A percentile compares a stretch with the other conserved stretches of the same genome.
These are phyloP conservation scores for Amanita pseudoporphyria DNA, from an alignment of 768 basidiomycete genomes.

Conservation along the genomic window DNA sequence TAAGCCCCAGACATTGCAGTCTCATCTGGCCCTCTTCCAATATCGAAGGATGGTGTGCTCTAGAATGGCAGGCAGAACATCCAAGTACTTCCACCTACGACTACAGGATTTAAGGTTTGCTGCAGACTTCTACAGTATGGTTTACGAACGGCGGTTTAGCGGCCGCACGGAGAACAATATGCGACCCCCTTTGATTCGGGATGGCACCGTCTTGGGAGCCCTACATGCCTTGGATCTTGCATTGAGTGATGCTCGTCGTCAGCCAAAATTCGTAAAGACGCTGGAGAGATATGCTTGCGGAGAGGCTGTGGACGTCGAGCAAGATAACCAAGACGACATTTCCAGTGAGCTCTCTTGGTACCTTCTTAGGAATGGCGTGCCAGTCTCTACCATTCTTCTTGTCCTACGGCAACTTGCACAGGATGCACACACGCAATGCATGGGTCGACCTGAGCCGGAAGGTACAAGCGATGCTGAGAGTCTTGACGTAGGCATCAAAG, in stretches of 20 bases:
- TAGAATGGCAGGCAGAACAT: constrained; percentile 25
- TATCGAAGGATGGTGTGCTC: constrained; percentile 47
- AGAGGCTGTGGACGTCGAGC: constrained; percentile 8
- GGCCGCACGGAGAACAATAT: constrained; percentile 57
- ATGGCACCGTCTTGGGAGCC: constrained; percentile 59
- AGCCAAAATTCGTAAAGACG: constrained; percentile 30
- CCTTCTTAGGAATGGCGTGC: constrained; percentile 57
- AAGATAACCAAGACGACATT: constrained; percentile 13
- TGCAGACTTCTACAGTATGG: constrained; percentile 65
- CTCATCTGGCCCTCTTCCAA: constrained; percentile 63
- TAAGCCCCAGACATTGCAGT: constrained; percentile 72
- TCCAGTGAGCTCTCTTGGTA: constrained; percentile 57
- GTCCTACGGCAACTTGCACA: constrained; percentile 52
- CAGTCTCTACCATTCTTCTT: constrained; percentile 56
- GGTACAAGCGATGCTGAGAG: constrained; percentile 32
- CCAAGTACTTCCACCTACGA: constrained; percentile 48
- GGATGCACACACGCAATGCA: constrained; percentile 52
- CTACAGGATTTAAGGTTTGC: constrained; percentile 70
- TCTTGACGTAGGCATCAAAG: constrained; percentile 54
- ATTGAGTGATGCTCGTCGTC: constrained; percentile 35
- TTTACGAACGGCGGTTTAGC: constrained; percentile 68
- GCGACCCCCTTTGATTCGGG: constrained; percentile 60
- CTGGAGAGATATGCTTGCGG: constrained; percentile 47
- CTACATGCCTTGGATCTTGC: constrained; percentile 52
- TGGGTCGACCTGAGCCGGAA: constrained; percentile 37